Evolutionary conservation across 495 filamentous ascomycete species (phyloP).

Genomic region (Aspergillus saccharolyticus): DNA sequence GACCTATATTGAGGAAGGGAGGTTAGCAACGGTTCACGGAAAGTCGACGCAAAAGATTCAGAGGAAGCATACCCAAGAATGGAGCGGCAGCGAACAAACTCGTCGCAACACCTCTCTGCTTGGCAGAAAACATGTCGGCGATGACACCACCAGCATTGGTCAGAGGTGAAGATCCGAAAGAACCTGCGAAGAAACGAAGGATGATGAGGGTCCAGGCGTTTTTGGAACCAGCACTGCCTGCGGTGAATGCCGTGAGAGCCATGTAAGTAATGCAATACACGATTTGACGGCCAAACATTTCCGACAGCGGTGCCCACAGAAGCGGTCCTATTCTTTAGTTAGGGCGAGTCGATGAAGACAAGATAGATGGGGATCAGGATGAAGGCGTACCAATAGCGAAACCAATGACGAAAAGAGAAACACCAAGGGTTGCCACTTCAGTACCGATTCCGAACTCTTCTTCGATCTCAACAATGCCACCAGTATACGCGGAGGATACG

Average conservation of each 20-base stretch:
- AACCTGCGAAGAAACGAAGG: conserved; percentile 72
- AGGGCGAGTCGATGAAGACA: conserved; percentile 7
- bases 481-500: conserved; percentile 64
- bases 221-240: conserved; percentile 54
- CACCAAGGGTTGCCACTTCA: conserved; percentile 52
- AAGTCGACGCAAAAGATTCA: neutral
- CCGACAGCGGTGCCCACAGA: conserved; percentile 62
- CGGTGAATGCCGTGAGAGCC: conserved; percentile 64
- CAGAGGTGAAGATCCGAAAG: conserved; percentile 70
- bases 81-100: conserved; percentile 62
- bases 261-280: conserved; percentile 62
- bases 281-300: conserved; percentile 69
- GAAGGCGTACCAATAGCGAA: conserved; percentile 54
- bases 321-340: conserved; percentile 39
- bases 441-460: conserved; percentile 47
- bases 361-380: neutral
- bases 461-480: conserved; percentile 55
- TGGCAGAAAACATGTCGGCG: conserved; percentile 65
- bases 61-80: conserved; percentile 47
- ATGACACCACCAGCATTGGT: conserved; percentile 73
- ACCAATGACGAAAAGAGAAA: conserved; percentile 64
- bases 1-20: conserved; percentile 27
- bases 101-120: conserved; percentile 58
- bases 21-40: neutral
- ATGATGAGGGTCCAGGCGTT: conserved; percentile 64